Evolutionary conservation across 2,329 filamentous ascomycete genomes (phyloP).

Genomic region (Bretziella fagacearum): DNA sequence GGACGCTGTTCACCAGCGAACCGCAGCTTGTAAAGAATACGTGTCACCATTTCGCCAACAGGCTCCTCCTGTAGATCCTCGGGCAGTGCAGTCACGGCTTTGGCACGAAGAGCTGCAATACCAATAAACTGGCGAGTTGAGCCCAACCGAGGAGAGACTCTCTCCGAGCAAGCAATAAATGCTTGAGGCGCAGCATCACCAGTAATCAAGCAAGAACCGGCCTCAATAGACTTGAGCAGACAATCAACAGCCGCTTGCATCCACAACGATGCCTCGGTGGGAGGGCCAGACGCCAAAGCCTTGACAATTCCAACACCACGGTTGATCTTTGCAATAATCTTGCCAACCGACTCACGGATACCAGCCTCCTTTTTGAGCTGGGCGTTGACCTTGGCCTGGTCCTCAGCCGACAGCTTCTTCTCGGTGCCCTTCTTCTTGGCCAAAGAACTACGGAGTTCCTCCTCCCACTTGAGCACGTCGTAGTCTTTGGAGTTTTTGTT

Average conservation of each 20-base stretch:
- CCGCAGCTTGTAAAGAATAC: constrained; percentile 76
- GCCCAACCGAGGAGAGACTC: constrained; percentile 57
- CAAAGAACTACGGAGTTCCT: constrained; percentile 70
- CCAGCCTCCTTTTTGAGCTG: constrained; percentile 74
- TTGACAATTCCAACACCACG: constrained; percentile 76
- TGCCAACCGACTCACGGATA: constrained; percentile 57
- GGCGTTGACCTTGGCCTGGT: constrained; percentile 75
- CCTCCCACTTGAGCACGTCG: constrained; percentile 92
- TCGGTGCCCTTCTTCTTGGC: constrained; percentile 85
- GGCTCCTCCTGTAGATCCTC: constrained; percentile 59
- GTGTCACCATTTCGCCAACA: constrained; percentile 69
- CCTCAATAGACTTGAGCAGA: constrained; percentile 57
- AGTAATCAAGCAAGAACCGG: constrained; percentile 65
- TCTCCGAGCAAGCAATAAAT: constrained; percentile 64
- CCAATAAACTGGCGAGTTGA: constrained; percentile 68
- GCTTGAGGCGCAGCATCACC: constrained; percentile 62
- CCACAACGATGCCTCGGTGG: constrained; percentile 79
- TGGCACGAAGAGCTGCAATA: constrained; percentile 65
- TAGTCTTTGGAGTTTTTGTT: constrained; percentile 92
- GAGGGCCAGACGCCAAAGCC: constrained; percentile 67
- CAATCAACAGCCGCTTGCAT: constrained; percentile 64
- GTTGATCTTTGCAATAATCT: constrained; percentile 52
- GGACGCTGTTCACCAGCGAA: constrained; percentile 89
- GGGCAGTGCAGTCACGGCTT: constrained; percentile 56
- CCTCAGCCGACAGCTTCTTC: constrained; percentile 80